These are phyloP conservation scores for Naganishia liquefaciens DNA, from an alignment of 1,284 basidiomycete genomes.

Conservation along the genomic window DNA sequence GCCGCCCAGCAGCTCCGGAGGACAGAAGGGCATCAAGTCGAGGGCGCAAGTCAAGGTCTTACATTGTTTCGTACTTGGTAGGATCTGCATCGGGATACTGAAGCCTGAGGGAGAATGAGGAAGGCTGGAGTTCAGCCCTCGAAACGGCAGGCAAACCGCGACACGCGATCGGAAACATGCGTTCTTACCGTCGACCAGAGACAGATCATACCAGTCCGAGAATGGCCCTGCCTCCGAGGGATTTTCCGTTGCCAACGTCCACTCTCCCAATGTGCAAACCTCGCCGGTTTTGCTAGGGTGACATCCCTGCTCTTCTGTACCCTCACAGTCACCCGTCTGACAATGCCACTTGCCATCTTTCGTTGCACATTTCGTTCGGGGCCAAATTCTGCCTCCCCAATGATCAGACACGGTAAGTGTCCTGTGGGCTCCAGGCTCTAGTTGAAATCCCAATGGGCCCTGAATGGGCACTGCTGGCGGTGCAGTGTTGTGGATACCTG, in stretches of 20 bases:
- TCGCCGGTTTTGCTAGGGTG: neutral
- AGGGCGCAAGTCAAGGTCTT: slow-evolving; percentile 35
- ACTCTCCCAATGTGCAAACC: neutral
- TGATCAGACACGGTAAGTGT: neutral
- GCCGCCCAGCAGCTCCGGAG: slow-evolving; percentile 32
- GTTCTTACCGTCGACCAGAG: slow-evolving; percentile 42
- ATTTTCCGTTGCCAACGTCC: slow-evolving; percentile 40
- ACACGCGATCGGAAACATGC: neutral
- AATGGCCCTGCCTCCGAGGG: neutral
- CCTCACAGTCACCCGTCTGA: slow-evolving; percentile 11
- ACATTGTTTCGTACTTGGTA: slow-evolving; percentile 34
- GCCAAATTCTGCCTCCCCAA: slow-evolving; percentile 20
- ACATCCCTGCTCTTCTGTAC: neutral
- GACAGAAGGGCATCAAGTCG: slow-evolving; percentile 41
- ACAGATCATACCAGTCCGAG: slow-evolving; percentile 42
- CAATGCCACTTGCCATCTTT: neutral
- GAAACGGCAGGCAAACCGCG: neutral
- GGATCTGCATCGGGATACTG: slow-evolving; percentile 42
- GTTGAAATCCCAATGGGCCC: neutral
- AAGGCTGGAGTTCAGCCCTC: neutral
- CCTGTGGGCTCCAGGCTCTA: neutral
- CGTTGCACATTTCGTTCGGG: neutral
- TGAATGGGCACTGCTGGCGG: neutral
- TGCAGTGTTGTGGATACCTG: slow-evolving; percentile 10
- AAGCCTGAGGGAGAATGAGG: slow-evolving; percentile 35